Base-by-base conservation (phyloP, 208 protist species). In the Trypanosoma melophagium region DNA sequence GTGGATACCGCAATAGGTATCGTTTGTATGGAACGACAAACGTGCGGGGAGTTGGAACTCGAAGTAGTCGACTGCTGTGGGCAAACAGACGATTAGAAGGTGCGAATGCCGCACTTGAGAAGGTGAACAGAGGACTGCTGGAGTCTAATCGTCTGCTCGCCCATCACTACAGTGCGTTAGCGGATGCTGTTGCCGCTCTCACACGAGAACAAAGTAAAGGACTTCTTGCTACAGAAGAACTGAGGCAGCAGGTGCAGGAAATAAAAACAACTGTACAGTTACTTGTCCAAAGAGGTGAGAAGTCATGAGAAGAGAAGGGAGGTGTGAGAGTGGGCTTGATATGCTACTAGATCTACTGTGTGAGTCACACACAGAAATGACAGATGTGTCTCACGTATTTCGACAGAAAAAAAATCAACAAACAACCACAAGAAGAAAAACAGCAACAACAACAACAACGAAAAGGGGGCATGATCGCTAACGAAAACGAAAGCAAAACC, bases 261-360 rank as follows among this genome's bases (percentile, higher is more conserved):
- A 58, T 74, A 12, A 45, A 51, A 16, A 24, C 24, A 54, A 19
- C 61, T 50, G 17, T 74, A 59, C 50, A 58, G 35, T 57, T 54
- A 17, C 19, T 74, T 21, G 0, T n/a, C 31, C 41, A 53, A 35
- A 54, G 14, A 55, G 3, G n/a, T 16, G 14, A 3, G 9, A 22
- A 22, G 51, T 52, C 16, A 21, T 53, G 41, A 55, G 13, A 60
- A 69, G 25, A 62, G 22, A 50, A 50, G 3, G n/a, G 24, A 55
- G 4, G 8, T 24, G 12, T 22, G 51, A 31, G 51, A 55, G 51
- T 25, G n/a, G 7, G 24, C 19, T 55, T 35, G 28, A 35, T 35
- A 35, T 35, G 28, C 1, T 35, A 35, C 5, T 35, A 5, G 28
- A 35, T 35, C 28, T 7, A 5, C 28, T 35, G 28, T 35, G 28